phyloP scores from a whole-genome alignment of 169 alveolate species.

The Babesia ovis region DNA sequence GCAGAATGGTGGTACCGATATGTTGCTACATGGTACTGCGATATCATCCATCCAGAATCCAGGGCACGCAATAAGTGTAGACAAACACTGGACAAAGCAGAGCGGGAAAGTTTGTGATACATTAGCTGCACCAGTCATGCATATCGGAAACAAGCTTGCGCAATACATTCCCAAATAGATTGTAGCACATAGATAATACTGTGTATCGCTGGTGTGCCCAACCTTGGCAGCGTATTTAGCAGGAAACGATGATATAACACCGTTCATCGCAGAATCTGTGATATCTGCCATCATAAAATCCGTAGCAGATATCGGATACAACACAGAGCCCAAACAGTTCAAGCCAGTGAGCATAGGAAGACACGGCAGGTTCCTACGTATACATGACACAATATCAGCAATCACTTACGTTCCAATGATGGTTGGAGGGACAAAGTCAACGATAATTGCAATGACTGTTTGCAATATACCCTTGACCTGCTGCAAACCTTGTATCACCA shows the following conservation, averaged over 20 bases:
- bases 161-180: slow-evolving; percentile 83
- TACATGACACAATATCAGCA: neutral
- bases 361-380: slow-evolving; percentile 81
- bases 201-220: slow-evolving; percentile 81
- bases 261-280: slow-evolving; percentile 82
- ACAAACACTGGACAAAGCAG: slow-evolving; percentile 83
- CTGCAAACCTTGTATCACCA: slow-evolving; percentile 74
- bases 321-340: slow-evolving; percentile 82
- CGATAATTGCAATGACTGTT: slow-evolving; percentile 74
- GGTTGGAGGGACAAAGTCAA: slow-evolving; percentile 83
- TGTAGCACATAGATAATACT: slow-evolving; percentile 79
- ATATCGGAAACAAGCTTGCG: slow-evolving; percentile 83
- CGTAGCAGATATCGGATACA: slow-evolving; percentile 83
- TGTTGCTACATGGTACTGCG: slow-evolving; percentile 72
- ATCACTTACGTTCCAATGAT: slow-evolving; percentile 75
- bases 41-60: slow-evolving; percentile 85
- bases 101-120: slow-evolving; percentile 57
- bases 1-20: slow-evolving; percentile 85
- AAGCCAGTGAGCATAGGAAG: slow-evolving; percentile 85
- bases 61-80: slow-evolving; percentile 84
- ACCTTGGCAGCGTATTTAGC: slow-evolving; percentile 83
- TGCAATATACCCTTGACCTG: slow-evolving; percentile 82
- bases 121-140: slow-evolving; percentile 79
- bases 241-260: slow-evolving; percentile 81
- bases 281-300: slow-evolving; percentile 82